Percentiles rank a stretch among this genome's conserved stretches.
Evolutionary conservation across 192 early-diverging fungal genomes (phyloP).

Genomic region (Entophlyctis luteolus): DNA sequence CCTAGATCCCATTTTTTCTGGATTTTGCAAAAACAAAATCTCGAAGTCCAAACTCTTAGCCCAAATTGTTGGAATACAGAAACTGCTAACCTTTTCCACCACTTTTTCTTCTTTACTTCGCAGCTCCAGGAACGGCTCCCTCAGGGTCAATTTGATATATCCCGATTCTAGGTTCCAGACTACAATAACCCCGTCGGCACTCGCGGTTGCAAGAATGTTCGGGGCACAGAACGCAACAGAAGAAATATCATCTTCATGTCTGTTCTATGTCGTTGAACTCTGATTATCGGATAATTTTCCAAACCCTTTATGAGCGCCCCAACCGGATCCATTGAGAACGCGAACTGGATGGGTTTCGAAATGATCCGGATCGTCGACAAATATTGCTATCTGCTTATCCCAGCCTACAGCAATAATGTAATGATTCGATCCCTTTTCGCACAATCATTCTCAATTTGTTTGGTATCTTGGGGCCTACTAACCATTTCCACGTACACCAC

Average conservation of each 20-base stretch:
- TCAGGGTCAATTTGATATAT: conserved; percentile 39
- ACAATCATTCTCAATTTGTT: conserved; percentile 11
- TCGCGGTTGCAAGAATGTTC: conserved; percentile 41
- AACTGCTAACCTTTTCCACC: conserved; percentile 45
- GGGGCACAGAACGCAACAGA: conserved; percentile 50
- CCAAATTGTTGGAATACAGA: conserved; percentile 1
- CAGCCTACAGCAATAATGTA: conserved; percentile 61
- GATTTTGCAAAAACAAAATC: conserved; percentile 36
- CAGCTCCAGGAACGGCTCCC: conserved; percentile 47
- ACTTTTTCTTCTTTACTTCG: conserved; percentile 51
- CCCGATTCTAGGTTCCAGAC: conserved; percentile 52
- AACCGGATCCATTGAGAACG: conserved; percentile 43
- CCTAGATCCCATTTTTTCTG: conserved; percentile 18
- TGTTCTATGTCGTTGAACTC: neutral
- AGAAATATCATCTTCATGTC: conserved; percentile 55
- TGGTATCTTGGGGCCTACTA: neutral
- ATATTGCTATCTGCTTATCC: conserved; percentile 56
- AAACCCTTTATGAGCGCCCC: conserved; percentile 43
- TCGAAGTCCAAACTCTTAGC: conserved; percentile 4
- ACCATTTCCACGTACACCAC: conserved; percentile 58
- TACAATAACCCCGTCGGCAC: conserved; percentile 48
- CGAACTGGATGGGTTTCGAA: conserved; percentile 51
- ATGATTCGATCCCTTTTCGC: conserved; percentile 44
- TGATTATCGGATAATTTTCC: neutral
- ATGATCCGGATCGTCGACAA: conserved; percentile 52